Base-by-base conservation (phyloP, 495 filamentous ascomycete genomes). In the Podospora conica region DNA sequence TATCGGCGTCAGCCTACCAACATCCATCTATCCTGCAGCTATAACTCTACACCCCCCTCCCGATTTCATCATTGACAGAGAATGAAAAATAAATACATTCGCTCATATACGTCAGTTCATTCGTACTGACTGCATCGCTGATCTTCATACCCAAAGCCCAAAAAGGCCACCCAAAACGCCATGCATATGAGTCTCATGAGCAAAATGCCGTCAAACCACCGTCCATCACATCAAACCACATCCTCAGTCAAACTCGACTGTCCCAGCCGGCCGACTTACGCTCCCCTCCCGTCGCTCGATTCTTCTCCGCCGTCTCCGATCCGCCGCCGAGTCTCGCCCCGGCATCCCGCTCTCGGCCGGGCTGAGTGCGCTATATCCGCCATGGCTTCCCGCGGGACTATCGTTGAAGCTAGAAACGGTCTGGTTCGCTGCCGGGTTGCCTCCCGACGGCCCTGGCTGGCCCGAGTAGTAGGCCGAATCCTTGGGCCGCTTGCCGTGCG, bases 381-480 rank as follows among this genome's bases (percentile, higher is more conserved):
- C 70, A 60, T 78, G 77, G 69, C 80, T 82, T 24, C 74, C 69
- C 7, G 62, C 68, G 3, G 67, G 65, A 31, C 67, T 70, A 60
- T 70, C 74, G n/a, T 53, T 77, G 18, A 81, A 66, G 62, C 75
- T 83, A 57, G 81, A 82, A 25, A 82, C 63, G 11, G 78, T 83
- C 40, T 70, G 68, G 3, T 61, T 73, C 3, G 72, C 73, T 27
- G 69, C 63, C 0, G 74, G 73, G n/a, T 66, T 69, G 20, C 71
- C 66, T 4, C 70, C 72, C 28, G 79, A 78, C 21, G 79, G 78
- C 15, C 78, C 80, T 20, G 80, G 78, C 65, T 77, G 76, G 8
- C 81, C 79, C 24, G 80, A 82, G 68, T 84, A 85, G 64, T 85
- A 85, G 22, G 83, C 81, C 55, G 79, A 82, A 70, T 86, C 83